A percentile compares a stretch with the other conserved stretches of the same genome.
phyloP scores from a whole-genome alignment of 495 filamentous ascomycete species.

The Parmelia sp. region DNA sequence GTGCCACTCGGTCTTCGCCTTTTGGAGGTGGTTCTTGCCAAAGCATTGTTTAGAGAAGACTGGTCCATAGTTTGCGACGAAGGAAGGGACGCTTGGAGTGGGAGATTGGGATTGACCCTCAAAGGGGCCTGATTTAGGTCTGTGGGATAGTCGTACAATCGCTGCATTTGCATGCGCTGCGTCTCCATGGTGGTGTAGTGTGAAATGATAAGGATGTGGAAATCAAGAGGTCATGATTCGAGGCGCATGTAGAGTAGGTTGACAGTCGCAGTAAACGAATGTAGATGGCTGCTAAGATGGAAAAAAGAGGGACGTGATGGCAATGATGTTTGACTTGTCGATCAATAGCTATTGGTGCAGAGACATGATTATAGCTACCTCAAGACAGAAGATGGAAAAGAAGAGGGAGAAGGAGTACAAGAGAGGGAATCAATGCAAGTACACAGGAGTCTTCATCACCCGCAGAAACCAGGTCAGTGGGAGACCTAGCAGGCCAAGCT shows the following conservation, averaged over 20 bases:
- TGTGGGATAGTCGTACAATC: conserved; percentile 7
- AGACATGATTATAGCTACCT: conserved; percentile 1
- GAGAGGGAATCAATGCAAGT: not conserved
- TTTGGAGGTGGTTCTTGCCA: conserved; percentile 34
- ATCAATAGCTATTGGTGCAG: not conserved
- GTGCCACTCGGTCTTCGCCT: conserved; percentile 33
- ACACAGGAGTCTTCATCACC: not conserved
- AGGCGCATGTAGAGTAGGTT: conserved; percentile 1
- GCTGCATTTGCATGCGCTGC: not conserved
- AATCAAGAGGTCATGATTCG: conserved; percentile 1
- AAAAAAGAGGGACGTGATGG: not conserved
- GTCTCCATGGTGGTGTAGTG: conserved; percentile 7
- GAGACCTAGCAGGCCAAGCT: not conserved
- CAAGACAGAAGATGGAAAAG: not conserved
- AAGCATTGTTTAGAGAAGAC: conserved; percentile 35
- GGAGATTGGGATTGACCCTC: conserved; percentile 19
- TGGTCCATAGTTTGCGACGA: conserved; percentile 12
- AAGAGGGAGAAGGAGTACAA: not conserved
- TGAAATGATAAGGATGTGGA: not conserved
- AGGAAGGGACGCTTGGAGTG: conserved; percentile 22
- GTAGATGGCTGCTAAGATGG: not conserved
- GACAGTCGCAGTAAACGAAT: not conserved
- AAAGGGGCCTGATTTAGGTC: conserved; percentile 10
- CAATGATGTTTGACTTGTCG: not conserved
- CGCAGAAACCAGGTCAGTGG: not conserved